Conservation (phyloP, 2,329 filamentous ascomycete species). For the Fusarium pininemorale region DNA sequence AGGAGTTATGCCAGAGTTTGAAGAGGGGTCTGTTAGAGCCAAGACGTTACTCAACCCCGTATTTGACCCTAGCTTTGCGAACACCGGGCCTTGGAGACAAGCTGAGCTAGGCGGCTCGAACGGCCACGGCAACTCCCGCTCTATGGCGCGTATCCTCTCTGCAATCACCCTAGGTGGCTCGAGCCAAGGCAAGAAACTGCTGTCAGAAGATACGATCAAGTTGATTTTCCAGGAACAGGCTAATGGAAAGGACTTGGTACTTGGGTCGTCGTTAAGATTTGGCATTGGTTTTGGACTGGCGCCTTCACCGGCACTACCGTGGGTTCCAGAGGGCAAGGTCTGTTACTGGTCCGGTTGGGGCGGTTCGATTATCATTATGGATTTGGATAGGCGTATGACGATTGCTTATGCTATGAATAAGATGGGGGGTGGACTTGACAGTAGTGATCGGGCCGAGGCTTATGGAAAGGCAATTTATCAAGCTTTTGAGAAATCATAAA, state of each 20-base stretch:
- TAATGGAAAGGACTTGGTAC: not conserved
- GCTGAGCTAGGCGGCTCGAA: not conserved
- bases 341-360: constrained; percentile 5
- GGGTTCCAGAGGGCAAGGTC: not conserved
- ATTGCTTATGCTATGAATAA: constrained; percentile 16
- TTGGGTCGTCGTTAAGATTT: not conserved
- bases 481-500: not conserved
- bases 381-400: not conserved
- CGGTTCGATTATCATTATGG: not conserved
- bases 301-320: not conserved
- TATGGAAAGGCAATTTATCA: not conserved
- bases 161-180: not conserved
- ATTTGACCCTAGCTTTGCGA: not conserved
- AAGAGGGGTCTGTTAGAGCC: not conserved
- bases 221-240: not conserved
- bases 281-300: not conserved
- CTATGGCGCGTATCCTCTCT: not conserved
- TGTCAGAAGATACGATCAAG: not conserved
- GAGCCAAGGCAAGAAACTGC: not conserved
- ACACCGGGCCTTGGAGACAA: not conserved
- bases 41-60: not conserved
- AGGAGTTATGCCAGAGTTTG: not conserved
- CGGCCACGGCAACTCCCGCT: not conserved
- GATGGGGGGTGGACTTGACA: not conserved
- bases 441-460: not conserved